Conservation (phyloP, 305 asterid genomes). For the Solanum aculeatissimum region DNA sequence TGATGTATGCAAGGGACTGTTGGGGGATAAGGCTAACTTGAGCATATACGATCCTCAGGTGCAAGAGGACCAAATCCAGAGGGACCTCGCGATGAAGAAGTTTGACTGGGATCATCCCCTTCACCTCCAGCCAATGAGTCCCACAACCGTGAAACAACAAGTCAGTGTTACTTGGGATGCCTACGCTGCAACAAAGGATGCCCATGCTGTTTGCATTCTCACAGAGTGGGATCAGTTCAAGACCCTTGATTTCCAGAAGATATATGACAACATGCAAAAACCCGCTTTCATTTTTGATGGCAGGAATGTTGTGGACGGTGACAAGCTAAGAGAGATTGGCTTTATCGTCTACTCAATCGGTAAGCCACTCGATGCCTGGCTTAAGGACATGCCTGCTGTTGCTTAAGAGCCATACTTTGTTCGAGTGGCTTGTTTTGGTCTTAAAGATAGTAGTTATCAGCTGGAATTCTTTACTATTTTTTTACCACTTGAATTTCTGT, state of each 20-base stretch:
- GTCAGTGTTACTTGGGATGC: slow-evolving; percentile 68
- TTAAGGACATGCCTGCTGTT: slow-evolving; percentile 89
- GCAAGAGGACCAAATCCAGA: slow-evolving; percentile 76
- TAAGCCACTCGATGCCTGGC: slow-evolving; percentile 90
- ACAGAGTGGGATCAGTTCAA: slow-evolving; percentile 92
- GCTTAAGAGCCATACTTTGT: slow-evolving; percentile 24
- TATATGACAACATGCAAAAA: slow-evolving; percentile 83
- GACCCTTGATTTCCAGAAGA: slow-evolving; percentile 64
- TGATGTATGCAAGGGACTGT: slow-evolving; percentile 79
- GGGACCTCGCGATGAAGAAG: slow-evolving; percentile 75
- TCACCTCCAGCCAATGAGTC: slow-evolving; percentile 89
- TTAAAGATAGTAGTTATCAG: slow-evolving; percentile 9
- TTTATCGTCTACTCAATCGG: slow-evolving; percentile 81
- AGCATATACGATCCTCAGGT: slow-evolving; percentile 88
- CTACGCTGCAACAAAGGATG: slow-evolving; percentile 66
- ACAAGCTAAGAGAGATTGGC: slow-evolving; percentile 71
- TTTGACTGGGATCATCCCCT: slow-evolving; percentile 94
- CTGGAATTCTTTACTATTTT: slow-evolving; percentile 32
- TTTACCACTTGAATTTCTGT: slow-evolving; percentile 23
- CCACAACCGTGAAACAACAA: slow-evolving; percentile 60
- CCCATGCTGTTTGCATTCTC: slow-evolving; percentile 70
- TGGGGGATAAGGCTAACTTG: slow-evolving; percentile 70
- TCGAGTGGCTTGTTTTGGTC: slow-evolving; percentile 11
- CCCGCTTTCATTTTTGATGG: slow-evolving; percentile 83
- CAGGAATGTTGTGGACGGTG: slow-evolving; percentile 49